Evolutionary conservation across 306 rosid genomes (phyloP).

Genomic region (Cicer cuneatum): DNA sequence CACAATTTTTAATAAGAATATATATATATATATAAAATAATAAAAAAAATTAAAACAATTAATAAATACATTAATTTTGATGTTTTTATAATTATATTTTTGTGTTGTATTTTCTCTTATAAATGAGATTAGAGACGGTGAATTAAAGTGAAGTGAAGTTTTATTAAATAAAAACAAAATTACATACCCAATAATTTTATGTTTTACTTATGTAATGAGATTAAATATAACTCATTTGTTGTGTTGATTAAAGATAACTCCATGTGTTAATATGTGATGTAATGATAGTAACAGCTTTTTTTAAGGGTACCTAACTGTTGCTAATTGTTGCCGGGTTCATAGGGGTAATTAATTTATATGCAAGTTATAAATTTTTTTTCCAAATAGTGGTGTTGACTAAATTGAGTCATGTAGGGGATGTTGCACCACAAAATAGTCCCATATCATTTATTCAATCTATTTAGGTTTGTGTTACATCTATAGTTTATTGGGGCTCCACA

Average conservation of each 20-base stretch:
- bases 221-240: neutral
- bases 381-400: constrained; percentile 9
- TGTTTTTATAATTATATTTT: too few species aligned
- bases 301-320: neutral
- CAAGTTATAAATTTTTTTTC: neutral
- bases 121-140: too few species aligned
- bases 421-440: neutral
- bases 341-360: constrained; percentile 9
- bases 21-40: too few species aligned
- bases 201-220: neutral
- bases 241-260: constrained; percentile 16
- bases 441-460: neutral
- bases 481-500: neutral
- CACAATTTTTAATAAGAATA: too few species aligned
- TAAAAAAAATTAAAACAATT: too few species aligned
- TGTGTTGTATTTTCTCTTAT: too few species aligned
- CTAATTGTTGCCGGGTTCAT: constrained; percentile 27
- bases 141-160: too few species aligned
- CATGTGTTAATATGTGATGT: constrained; percentile 16
- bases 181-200: neutral
- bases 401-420: neutral
- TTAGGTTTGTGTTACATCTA: neutral
- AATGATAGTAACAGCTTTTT: neutral
- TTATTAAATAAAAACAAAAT: neutral
- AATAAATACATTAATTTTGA: too few species aligned